These are phyloP conservation scores for Asterochloris sp. DNA, from an alignment of 139 green algal species.

Conservation along the genomic window DNA sequence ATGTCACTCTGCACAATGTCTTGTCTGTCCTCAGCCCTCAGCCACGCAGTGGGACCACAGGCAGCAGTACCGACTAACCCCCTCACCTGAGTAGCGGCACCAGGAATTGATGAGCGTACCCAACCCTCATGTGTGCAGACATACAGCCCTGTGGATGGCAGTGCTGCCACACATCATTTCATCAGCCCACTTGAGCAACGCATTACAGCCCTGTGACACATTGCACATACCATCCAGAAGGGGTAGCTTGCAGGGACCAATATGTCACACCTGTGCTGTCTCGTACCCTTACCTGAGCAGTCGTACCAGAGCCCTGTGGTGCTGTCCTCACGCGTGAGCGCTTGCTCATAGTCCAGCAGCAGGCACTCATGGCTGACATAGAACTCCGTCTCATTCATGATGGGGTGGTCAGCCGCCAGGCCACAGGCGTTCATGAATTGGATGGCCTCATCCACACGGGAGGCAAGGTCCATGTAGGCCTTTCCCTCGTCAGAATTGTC, in stretches of 20 bases:
- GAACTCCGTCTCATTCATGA: constrained; percentile 97
- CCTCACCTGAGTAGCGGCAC: no score
- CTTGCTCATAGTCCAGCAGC: constrained; percentile 96
- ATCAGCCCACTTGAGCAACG: constrained; percentile 48
- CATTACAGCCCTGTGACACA: constrained; percentile 60
- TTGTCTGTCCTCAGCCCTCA: no score
- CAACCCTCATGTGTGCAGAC: no score
- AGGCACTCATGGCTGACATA: constrained; percentile 92
- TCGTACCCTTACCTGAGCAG: constrained; percentile 12
- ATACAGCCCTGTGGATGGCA: no score
- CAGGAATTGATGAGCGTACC: no score
- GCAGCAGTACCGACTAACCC: no score
- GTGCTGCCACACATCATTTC: no score
- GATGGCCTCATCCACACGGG: constrained; percentile 88
- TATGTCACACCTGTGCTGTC: no score
- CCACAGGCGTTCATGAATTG: constrained; percentile 94
- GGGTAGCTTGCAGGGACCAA: no score
- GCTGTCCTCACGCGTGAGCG: constrained; percentile 88
- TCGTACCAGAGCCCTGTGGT: constrained; percentile 59
- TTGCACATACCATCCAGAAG: no score
- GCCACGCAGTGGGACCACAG: no score
- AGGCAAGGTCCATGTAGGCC: constrained; percentile 87
- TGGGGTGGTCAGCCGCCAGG: constrained; percentile 60
- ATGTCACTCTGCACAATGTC: no score
- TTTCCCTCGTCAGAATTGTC: constrained; percentile 75